Percentiles rank a stretch among this genome's conserved stretches.
Conservation (phyloP, 768 basidiomycete species). For the Boletus barrowsii region DNA sequence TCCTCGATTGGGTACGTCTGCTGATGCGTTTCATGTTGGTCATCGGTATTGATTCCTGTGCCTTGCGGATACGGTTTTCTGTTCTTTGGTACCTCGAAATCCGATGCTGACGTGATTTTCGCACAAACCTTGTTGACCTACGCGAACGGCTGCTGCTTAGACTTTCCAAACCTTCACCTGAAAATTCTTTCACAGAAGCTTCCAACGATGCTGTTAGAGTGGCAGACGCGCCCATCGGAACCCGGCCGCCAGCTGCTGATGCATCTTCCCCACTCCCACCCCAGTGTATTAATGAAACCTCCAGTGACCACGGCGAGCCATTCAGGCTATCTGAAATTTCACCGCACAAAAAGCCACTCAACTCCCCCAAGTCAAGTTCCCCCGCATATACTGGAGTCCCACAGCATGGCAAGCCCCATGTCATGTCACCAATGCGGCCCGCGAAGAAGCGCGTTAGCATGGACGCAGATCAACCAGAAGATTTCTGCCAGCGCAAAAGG, state of each 20-base stretch:
- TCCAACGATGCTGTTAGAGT: slow-evolving; percentile 8
- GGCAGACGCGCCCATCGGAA: slow-evolving; percentile 2
- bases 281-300: neutral
- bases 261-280: neutral
- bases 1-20: slow-evolving; percentile 44
- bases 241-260: slow-evolving; percentile 3
- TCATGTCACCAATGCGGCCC: slow-evolving; percentile 40
- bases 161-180: slow-evolving; percentile 26
- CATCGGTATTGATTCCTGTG: slow-evolving; percentile 27
- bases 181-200: slow-evolving; percentile 14
- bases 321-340: slow-evolving; percentile 54
- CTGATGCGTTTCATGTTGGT: slow-evolving; percentile 17
- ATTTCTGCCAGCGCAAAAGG: slow-evolving; percentile 29
- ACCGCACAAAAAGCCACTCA: slow-evolving; percentile 31
- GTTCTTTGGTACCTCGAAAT: slow-evolving; percentile 17
- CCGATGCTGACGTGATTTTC: slow-evolving; percentile 25
- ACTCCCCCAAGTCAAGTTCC: neutral
- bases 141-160: slow-evolving; percentile 17
- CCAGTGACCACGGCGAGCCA: slow-evolving; percentile 10
- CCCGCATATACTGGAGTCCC: slow-evolving; percentile 8
- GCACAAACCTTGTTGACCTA: slow-evolving; percentile 18
- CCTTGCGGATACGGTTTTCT: slow-evolving; percentile 17
- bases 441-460: slow-evolving; percentile 48
- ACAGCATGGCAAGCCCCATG: slow-evolving; percentile 20
- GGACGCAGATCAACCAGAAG: slow-evolving; percentile 19